Evolutionary conservation across 768 basidiomycete species (phyloP).

Genomic region (Kwoniella pini): DNA sequence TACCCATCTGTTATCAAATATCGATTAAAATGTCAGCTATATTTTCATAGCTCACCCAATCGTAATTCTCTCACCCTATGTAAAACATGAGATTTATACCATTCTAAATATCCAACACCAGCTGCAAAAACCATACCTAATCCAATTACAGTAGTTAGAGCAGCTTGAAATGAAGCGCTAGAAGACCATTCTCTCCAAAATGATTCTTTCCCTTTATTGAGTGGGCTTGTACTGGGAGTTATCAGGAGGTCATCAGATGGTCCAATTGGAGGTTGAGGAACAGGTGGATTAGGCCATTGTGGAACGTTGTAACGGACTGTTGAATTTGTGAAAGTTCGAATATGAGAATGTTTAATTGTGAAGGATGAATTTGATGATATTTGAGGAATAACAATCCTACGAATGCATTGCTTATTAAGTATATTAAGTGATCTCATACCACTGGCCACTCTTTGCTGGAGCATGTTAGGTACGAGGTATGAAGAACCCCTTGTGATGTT

Average conservation of each 20-base stretch:
- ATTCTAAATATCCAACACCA: slow-evolving; percentile 70
- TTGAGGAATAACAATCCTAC: not conserved
- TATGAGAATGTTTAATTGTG: not conserved
- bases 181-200: slow-evolving; percentile 38
- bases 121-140: slow-evolving; percentile 46
- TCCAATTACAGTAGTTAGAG: slow-evolving; percentile 50
- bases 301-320: slow-evolving; percentile 27
- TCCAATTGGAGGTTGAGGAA: slow-evolving; percentile 44
- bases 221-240: not conserved
- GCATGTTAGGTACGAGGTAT: too few relatives aligned
- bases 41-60: too few relatives aligned
- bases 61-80: slow-evolving; percentile 74
- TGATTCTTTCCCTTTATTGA: slow-evolving; percentile 13
- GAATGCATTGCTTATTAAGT: too few relatives aligned
- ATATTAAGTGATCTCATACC: too few relatives aligned
- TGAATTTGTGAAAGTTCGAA: not conserved
- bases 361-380: not conserved
- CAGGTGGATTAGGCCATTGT: slow-evolving; percentile 47
- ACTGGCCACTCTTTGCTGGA: too few relatives aligned
- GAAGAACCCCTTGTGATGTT: too few relatives aligned
- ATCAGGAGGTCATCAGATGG: slow-evolving; percentile 32
- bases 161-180: slow-evolving; percentile 48
- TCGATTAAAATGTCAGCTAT: too few relatives aligned
- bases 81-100: slow-evolving; percentile 81
- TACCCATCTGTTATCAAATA: slow-evolving; percentile 63